phyloP scores from a whole-genome alignment of 2,329 filamentous ascomycete genomes.

The Verticillium alfalfae region DNA sequence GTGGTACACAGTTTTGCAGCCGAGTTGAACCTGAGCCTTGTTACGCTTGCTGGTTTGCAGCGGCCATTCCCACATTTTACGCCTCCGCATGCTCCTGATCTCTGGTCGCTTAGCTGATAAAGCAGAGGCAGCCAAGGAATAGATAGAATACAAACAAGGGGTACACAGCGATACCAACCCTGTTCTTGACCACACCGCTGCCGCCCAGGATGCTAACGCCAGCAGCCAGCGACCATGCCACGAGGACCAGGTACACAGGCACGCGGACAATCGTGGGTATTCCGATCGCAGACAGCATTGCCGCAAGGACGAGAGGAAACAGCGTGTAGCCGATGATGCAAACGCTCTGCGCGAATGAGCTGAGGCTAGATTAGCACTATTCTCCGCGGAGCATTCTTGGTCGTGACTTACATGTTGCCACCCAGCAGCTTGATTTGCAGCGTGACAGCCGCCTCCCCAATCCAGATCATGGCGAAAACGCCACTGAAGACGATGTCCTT shows the following conservation, averaged over 20 bases:
- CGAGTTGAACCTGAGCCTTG: not conserved
- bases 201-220: conserved; percentile 94
- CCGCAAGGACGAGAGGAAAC: conserved; percentile 91
- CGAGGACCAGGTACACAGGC: conserved; percentile 82
- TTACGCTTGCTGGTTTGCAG: not conserved
- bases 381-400: too few relatives aligned
- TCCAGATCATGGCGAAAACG: conserved; percentile 95
- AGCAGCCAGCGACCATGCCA: conserved; percentile 89
- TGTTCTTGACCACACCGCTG: conserved; percentile 91
- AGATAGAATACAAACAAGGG: conserved; percentile 94
- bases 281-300: conserved; percentile 77
- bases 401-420: conserved; percentile 79
- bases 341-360: conserved; percentile 94
- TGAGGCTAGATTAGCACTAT: conserved; percentile 28
- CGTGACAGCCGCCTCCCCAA: conserved; percentile 95
- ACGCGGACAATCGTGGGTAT: conserved; percentile 78
- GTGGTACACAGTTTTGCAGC: conserved; percentile 2
- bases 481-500: conserved; percentile 88
- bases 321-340: conserved; percentile 98
- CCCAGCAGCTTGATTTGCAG: conserved; percentile 94
- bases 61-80: not conserved
- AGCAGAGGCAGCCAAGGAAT: conserved; percentile 88
- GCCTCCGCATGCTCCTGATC: not conserved
- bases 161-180: conserved; percentile 89
- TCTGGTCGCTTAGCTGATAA: conserved; percentile 70